A percentile compares a stretch with the other conserved stretches of the same genome.
These are phyloP conservation scores for Hammondia hammondi DNA, from an alignment of 169 alveolate genomes.

Conservation along the genomic window DNA sequence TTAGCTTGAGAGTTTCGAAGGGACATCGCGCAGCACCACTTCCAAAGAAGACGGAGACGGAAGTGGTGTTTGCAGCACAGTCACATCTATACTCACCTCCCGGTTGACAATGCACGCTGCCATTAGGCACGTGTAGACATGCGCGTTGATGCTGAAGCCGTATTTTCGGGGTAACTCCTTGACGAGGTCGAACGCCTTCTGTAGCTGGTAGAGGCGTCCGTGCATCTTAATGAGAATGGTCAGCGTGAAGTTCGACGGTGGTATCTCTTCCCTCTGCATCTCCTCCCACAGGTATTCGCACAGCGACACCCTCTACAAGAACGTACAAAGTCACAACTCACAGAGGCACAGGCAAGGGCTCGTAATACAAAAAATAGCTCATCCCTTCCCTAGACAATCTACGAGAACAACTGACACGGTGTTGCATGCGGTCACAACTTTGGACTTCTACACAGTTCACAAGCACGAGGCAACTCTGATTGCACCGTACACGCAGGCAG, in stretches of 20 bases:
- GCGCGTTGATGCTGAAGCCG: conserved; percentile 80
- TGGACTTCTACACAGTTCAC: too few species aligned
- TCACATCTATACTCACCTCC: conserved; percentile 62
- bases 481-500: too few species aligned
- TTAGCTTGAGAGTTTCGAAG: too few species aligned
- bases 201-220: conserved; percentile 86
- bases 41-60: too few species aligned
- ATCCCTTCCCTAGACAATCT: too few species aligned
- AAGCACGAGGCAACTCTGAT: too few species aligned
- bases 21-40: too few species aligned
- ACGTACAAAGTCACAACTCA: background rate
- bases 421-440: too few species aligned
- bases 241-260: conserved; percentile 86
- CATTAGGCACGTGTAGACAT: conserved; percentile 88
- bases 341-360: background rate
- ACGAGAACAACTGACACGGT: background rate
- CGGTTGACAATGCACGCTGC: conserved; percentile 86
- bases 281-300: conserved; percentile 85
- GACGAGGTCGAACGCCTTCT: conserved; percentile 82
- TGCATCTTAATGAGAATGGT: conserved; percentile 86
- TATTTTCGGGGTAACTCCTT: conserved; percentile 79
- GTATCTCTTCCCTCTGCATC: conserved; percentile 81
- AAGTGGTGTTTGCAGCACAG: too few species aligned
- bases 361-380: too few species aligned
- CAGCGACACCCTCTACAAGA: conserved; percentile 74